phyloP scores from a whole-genome alignment of 2,329 filamentous ascomycete genomes.

The Trichoderma koningiopsis region DNA sequence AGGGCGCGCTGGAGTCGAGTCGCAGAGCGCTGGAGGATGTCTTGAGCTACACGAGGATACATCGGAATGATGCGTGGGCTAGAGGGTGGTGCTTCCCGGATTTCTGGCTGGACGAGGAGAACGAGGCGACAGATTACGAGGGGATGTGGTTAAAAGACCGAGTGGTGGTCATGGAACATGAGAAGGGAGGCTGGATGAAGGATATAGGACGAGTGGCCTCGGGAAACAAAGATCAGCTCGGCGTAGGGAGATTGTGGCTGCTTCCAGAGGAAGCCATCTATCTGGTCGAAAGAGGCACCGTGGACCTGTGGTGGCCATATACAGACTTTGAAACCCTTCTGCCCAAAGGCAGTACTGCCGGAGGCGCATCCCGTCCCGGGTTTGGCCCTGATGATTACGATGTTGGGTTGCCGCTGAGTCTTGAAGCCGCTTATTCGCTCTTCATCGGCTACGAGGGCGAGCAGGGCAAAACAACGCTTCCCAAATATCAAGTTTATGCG shows the following conservation, averaged over 20 bases:
- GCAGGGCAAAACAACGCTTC: constrained; percentile 64
- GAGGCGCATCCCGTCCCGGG: constrained; percentile 27
- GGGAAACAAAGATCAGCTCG: constrained; percentile 56
- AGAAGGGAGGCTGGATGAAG: constrained; percentile 71
- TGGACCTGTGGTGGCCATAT: constrained; percentile 84
- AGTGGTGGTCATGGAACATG: constrained; percentile 69
- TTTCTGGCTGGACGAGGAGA: constrained; percentile 45
- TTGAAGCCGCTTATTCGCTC: constrained; percentile 87
- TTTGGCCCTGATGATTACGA: constrained; percentile 51
- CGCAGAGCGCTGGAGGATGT: constrained; percentile 88
- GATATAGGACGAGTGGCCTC: constrained; percentile 71
- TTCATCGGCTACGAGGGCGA: constrained; percentile 72
- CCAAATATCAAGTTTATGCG: constrained; percentile 86
- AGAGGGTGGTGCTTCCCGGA: constrained; percentile 75
- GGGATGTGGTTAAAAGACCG: constrained; percentile 46
- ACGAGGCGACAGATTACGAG: constrained; percentile 28
- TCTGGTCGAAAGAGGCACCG: constrained; percentile 79
- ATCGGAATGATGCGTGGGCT: constrained; percentile 66
- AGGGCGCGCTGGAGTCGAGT: constrained; percentile 75
- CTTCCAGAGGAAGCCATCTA: constrained; percentile 91
- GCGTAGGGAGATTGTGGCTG: constrained; percentile 72
- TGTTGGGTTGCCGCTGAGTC: constrained; percentile 77
- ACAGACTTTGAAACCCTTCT: constrained; percentile 53
- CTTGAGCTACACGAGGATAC: constrained; percentile 73
- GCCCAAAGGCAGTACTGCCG: constrained; percentile 38